These are phyloP conservation scores for Rhizopogon vesiculosus DNA, from an alignment of 768 basidiomycete species.

Conservation along the genomic window DNA sequence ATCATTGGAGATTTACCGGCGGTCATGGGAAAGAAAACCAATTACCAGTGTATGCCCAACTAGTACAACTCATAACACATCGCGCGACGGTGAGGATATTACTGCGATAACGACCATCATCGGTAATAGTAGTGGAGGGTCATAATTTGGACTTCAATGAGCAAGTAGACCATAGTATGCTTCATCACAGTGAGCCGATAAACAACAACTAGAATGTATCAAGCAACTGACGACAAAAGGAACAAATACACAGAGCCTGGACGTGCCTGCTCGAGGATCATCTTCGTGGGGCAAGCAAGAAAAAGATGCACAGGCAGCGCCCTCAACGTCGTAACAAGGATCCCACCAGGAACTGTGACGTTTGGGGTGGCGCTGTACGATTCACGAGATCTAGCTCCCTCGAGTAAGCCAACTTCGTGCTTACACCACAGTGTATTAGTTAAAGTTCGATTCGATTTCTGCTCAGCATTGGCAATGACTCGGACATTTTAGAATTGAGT, in stretches of 20 bases:
- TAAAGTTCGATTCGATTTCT: no score
- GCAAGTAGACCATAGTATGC: no score
- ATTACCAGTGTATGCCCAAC: no score
- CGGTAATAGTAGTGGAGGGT: neutral
- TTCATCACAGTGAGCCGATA: neutral
- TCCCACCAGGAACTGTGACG: neutral
- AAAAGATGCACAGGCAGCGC: slow-evolving; percentile 34
- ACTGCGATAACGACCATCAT: neutral
- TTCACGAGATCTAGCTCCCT: slow-evolving; percentile 12
- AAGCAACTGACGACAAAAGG: neutral
- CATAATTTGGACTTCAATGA: no score
- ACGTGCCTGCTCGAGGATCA: slow-evolving; percentile 12
- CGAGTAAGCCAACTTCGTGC: no score
- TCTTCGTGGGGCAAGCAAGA: slow-evolving; percentile 26
- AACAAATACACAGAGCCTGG: neutral
- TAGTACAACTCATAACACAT: neutral
- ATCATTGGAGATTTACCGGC: no score
- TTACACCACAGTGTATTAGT: no score
- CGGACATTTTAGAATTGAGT: no score
- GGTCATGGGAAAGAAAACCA: no score
- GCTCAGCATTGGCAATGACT: no score
- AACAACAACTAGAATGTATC: neutral
- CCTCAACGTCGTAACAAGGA: slow-evolving; percentile 29
- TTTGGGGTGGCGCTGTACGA: neutral
- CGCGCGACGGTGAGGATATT: neutral